Conservation (phyloP, 116 monocot genomes). For the Dioscorea cayenensis region DNA sequence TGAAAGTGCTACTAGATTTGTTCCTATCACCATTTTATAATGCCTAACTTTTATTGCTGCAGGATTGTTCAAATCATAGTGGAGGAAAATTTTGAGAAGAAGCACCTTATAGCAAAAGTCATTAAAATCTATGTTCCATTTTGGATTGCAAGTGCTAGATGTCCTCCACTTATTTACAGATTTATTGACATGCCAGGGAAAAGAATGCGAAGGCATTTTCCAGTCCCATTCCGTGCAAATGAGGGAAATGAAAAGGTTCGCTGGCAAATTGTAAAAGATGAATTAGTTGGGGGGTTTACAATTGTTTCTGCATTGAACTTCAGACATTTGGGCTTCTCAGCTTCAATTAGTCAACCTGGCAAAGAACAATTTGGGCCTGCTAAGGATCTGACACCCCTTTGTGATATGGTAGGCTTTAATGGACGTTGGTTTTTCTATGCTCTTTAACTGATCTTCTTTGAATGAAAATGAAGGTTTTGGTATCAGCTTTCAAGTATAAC, state of each 20-base stretch:
- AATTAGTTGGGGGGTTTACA: conserved; percentile 74
- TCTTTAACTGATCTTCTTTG: neutral
- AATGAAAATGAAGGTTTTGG: neutral
- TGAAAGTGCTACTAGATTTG: conserved; percentile 1
- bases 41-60: neutral
- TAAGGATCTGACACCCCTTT: conserved; percentile 67
- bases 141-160: conserved; percentile 84
- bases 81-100: conserved; percentile 68
- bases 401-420: conserved; percentile 66
- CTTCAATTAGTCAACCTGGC: conserved; percentile 44
- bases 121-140: conserved; percentile 79
- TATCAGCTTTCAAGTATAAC: too few relatives aligned
- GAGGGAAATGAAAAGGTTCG: conserved; percentile 36
- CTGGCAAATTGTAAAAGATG: conserved; percentile 62
- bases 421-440: neutral
- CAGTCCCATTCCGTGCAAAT: conserved; percentile 19
- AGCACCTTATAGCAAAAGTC: conserved; percentile 33
- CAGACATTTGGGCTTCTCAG: conserved; percentile 56
- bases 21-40: neutral
- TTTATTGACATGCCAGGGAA: conserved; percentile 42
- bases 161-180: conserved; percentile 63
- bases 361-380: conserved; percentile 49
- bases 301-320: conserved; percentile 76
- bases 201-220: conserved; percentile 39
- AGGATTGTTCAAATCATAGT: conserved; percentile 80